Percentiles rank a stretch among this genome's conserved stretches.
phyloP scores from a whole-genome alignment of 768 basidiomycete species.

The Podaxis mareebaensis region DNA sequence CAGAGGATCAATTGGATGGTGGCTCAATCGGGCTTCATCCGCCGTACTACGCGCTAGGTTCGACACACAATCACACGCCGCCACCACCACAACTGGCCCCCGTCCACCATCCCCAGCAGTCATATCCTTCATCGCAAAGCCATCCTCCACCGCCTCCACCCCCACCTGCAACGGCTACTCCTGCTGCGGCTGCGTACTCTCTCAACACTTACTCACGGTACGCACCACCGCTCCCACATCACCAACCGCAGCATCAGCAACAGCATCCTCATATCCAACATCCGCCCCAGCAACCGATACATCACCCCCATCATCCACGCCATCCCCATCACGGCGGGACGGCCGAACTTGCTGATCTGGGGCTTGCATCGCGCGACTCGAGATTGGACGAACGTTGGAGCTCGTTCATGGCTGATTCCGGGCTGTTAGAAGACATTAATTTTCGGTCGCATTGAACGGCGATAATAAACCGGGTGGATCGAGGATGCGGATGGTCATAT shows the following conservation, averaged over 20 bases:
- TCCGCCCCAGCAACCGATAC: not conserved
- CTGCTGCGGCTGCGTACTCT: not conserved
- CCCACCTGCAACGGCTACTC: not conserved
- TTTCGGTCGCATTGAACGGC: not conserved
- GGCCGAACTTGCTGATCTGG: constrained; percentile 56
- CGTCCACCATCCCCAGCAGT: not conserved
- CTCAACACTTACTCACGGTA: constrained; percentile 7
- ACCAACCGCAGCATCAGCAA: not conserved
- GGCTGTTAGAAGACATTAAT: constrained; percentile 43
- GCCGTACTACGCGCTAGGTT: constrained; percentile 3
- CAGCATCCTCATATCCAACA: constrained; percentile 9
- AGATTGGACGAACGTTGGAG: constrained; percentile 68
- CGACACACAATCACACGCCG: not conserved
- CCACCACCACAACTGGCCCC: not conserved
- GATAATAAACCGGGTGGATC: not conserved
- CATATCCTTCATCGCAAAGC: not conserved
- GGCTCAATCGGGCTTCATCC: constrained; percentile 6
- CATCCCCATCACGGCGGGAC: constrained; percentile 7
- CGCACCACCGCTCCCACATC: constrained; percentile 15
- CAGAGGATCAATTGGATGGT: not conserved
- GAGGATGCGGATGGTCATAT: not conserved
- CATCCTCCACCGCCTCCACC: no score
- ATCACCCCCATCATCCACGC: constrained; percentile 2
- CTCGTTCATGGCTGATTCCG: constrained; percentile 63
- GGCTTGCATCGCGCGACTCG: constrained; percentile 59